Percentiles rank a stretch among this genome's conserved stretches.
Evolutionary conservation across 2,329 filamentous ascomycete genomes (phyloP).

Genomic region (Stagonosporopsis tanaceti): DNA sequence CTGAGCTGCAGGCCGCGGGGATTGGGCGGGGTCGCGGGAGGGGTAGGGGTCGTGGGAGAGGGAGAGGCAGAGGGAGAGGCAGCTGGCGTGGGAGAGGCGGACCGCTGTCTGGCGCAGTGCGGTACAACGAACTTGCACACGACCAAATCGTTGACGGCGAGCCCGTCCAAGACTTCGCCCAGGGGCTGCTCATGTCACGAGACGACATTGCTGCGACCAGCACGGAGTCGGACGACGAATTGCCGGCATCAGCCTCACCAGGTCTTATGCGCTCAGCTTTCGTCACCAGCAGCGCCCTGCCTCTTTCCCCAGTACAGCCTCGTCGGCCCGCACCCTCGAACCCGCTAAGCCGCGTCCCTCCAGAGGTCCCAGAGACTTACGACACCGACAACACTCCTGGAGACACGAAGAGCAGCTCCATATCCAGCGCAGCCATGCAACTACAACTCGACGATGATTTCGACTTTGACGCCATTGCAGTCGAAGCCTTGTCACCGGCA

Average conservation of each 20-base stretch:
- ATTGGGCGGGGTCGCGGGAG: constrained; percentile 15
- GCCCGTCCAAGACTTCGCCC: background rate
- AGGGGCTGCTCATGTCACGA: background rate
- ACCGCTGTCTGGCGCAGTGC: background rate
- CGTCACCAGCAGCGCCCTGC: constrained; percentile 43
- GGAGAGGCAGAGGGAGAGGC: constrained; percentile 29
- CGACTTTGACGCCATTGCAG: background rate
- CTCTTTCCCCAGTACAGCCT: constrained; percentile 26
- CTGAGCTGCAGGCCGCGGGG: constrained; percentile 7
- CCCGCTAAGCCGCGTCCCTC: constrained; percentile 4
- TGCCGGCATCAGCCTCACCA: constrained; percentile 27
- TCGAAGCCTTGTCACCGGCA: background rate
- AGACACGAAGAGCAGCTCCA: constrained; percentile 15
- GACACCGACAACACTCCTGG: constrained; percentile 7
- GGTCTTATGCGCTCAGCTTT: constrained; percentile 39
- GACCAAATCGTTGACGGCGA: constrained; percentile 9
- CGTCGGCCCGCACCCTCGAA: background rate
- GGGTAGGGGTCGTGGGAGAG: constrained; percentile 22
- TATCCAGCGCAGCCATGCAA: constrained; percentile 25
- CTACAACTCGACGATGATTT: constrained; percentile 14
- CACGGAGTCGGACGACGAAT: constrained; percentile 23
- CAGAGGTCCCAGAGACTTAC: constrained; percentile 16
- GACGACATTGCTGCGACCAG: constrained; percentile 12
- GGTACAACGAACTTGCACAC: background rate
- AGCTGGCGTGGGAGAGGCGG: constrained; percentile 19